Conservation (phyloP, 805 yeast species). For the Nakazawaea ishiwadae region DNA sequence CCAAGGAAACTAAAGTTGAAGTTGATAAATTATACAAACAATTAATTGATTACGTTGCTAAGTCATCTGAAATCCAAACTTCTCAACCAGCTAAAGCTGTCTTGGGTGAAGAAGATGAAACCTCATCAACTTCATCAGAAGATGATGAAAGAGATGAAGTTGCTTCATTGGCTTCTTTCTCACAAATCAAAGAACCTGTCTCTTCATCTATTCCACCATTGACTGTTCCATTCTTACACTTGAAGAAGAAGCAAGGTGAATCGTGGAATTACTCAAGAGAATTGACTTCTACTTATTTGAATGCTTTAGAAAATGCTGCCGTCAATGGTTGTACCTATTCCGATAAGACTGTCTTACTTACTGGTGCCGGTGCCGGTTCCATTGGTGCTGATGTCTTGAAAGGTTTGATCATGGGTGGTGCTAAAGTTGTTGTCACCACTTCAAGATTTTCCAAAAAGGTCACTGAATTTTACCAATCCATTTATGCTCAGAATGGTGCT, state of each 20-base stretch:
- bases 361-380: conserved; percentile 99
- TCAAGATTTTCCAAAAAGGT: conserved; percentile 91
- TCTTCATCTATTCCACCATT: conserved; percentile 71
- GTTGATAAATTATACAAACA: conserved; percentile 69
- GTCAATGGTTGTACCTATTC: conserved; percentile 88
- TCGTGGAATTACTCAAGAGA: conserved; percentile 78
- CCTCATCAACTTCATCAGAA: conserved; percentile 42
- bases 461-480: conserved; percentile 91
- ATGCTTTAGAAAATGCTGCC: conserved; percentile 91
- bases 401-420: conserved; percentile 97
- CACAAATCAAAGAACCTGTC: conserved; percentile 67
- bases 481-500: conserved; percentile 92
- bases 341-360: conserved; percentile 83
- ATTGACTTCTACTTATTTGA: conserved; percentile 73
- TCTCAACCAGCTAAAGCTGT: conserved; percentile 54
- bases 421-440: conserved; percentile 93
- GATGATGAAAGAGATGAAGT: conserved; percentile 68
- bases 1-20: conserved; percentile 63
- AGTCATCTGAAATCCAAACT: conserved; percentile 67
- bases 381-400: conserved; percentile 96
- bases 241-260: conserved; percentile 74
- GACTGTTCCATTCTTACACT: conserved; percentile 91
- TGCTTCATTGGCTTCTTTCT: conserved; percentile 73
- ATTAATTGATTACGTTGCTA: conserved; percentile 62
- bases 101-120: conserved; percentile 41